Evolutionary conservation across 768 basidiomycete species (phyloP).

Genomic region (Rhodosporidiobolus sp.): DNA sequence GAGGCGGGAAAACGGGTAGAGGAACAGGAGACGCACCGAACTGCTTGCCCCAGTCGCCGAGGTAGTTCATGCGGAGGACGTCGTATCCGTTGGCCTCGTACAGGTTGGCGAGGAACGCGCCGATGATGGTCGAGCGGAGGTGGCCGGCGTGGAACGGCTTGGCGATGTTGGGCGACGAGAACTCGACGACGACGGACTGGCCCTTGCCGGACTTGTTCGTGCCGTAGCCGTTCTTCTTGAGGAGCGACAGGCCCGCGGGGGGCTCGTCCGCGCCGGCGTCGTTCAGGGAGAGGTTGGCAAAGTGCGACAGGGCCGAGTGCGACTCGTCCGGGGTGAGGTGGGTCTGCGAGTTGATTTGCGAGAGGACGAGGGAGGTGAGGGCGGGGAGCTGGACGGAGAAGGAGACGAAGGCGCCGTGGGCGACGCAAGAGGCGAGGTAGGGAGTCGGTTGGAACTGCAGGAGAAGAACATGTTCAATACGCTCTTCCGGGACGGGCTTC

Average conservation of each 20-base stretch:
- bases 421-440: conserved; percentile 66
- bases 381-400: conserved; percentile 68
- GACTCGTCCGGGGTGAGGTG: conserved; percentile 57
- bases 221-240: conserved; percentile 62
- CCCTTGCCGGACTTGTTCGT: conserved; percentile 70
- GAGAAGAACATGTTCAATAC: too few relatives aligned
- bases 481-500: too few relatives aligned
- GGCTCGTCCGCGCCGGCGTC: conserved; percentile 10
- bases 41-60: conserved; percentile 98
- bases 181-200: conserved; percentile 83
- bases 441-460: conserved; percentile 77
- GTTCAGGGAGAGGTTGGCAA: conserved; percentile 38
- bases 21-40: conserved; percentile 56
- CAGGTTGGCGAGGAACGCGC: conserved; percentile 84
- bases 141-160: conserved; percentile 98
- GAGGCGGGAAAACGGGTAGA: neutral
- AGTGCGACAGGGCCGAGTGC: conserved; percentile 46
- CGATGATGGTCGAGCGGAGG: conserved; percentile 95
- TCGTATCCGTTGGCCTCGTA: conserved; percentile 93
- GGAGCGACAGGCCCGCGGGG: conserved; percentile 15
- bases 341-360: conserved; percentile 71
- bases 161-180: conserved; percentile 94
- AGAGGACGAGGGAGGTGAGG: conserved; percentile 65
- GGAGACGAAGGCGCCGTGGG: conserved; percentile 74
- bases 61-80: conserved; percentile 85